Base-by-base conservation (phyloP, 1,284 basidiomycete genomes). In the Leucoagaricus sp. region DNA sequence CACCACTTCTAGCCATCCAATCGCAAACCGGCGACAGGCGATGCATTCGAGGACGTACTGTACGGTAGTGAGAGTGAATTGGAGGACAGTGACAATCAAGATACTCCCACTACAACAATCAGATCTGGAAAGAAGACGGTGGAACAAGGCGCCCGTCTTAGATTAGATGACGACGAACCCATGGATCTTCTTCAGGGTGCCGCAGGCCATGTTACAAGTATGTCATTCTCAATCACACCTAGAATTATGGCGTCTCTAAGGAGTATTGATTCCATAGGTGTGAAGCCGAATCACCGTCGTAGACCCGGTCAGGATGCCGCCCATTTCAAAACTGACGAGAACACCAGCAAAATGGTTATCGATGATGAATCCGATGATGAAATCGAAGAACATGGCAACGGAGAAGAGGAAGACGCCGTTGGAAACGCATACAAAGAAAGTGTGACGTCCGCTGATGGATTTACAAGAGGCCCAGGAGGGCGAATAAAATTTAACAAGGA, bases 401-500 rank as follows among this genome's bases (percentile, higher is more conserved):
- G 65, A 8, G 74, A 69, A 28, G 73, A 44, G 5, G 47, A 66
- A 36, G 83, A 86, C 33, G 80, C 87, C 3, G 89, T 79, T 41
- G 93, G 91, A n/a, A 80, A 76, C 10, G 95, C 94, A 1, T 99
- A 96, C 72, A 83, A 84, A 55, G 92, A 96, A 69, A 85, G 81
- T 53, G 70, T 94, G 55, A 88, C 87, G 9, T 91, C 91, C 4
- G 85, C 86, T 26, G 96, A 98, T 67, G 97, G 96, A 5, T 93
- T 94, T 73, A 88, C 84, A 1, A 85, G 94, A 29, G 92, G 92
- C 33, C 79, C 86, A 1, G 86, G 86, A 59, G 97, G 97, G 17
- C 86, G 84, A 34, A 76, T 98, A 68, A 96, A 94, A 74, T 97
- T 98, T 76, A 94, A 98, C 78, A 98, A 98, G 75, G 93, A 98